Evolutionary conservation across 768 basidiomycete genomes (phyloP).

Genomic region (Kwoniella dendrophila): DNA sequence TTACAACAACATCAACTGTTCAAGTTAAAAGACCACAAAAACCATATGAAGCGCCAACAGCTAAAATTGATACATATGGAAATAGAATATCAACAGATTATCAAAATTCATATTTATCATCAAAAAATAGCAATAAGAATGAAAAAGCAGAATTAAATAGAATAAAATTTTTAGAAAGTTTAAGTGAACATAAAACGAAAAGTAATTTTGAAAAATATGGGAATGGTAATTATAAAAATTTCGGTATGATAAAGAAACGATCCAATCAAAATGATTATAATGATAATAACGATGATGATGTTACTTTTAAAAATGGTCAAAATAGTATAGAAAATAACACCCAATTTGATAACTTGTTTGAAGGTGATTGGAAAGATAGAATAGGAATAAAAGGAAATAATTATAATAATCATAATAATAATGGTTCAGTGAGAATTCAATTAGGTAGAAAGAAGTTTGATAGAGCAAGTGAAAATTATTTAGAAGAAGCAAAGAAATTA

Average conservation of each 20-base stretch:
- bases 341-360: neutral
- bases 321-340: too few species aligned
- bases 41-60: constrained; percentile 17
- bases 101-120: too few species aligned
- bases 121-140: neutral
- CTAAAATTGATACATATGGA: constrained; percentile 17
- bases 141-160: constrained; percentile 3
- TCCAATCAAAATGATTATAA: neutral
- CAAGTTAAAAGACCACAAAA: constrained; percentile 23
- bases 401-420: neutral
- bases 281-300: neutral
- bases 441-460: constrained; percentile 7
- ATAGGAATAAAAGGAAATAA: constrained; percentile 7
- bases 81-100: constrained; percentile 9
- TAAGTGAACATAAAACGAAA: constrained; percentile 1
- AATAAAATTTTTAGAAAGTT: constrained; percentile 5
- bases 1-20: constrained; percentile 2
- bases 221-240: neutral
- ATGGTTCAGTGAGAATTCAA: neutral
- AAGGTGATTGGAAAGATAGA: constrained; percentile 8
- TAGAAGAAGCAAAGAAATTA: constrained; percentile 4
- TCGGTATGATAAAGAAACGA: constrained; percentile 2
- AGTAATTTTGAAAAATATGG: constrained; percentile 18
- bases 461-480: constrained; percentile 7
- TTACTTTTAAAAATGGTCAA: neutral